These are phyloP conservation scores for Solanum hybrid DNA, from an alignment of 305 asterid genomes.

Conservation along the genomic window DNA sequence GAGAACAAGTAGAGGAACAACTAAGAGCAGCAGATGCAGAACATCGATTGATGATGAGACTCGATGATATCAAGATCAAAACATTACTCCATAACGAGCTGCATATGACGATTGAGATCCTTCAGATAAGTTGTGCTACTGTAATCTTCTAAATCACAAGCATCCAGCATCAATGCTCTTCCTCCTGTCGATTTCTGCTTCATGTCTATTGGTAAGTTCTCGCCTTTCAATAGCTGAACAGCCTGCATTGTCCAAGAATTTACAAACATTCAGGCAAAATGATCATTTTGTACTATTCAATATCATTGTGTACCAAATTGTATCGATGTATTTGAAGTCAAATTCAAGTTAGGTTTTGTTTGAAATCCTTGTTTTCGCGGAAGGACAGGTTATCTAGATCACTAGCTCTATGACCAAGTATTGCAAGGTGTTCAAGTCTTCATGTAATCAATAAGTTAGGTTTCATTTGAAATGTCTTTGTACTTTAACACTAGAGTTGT, in stretches of 20 bases:
- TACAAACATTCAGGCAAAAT: not conserved
- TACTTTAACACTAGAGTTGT: not conserved
- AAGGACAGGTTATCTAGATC: not conserved
- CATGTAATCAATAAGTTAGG: not conserved
- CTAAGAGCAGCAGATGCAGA: constrained; percentile 3
- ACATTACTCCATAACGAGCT: constrained; percentile 69
- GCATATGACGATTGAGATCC: constrained; percentile 80
- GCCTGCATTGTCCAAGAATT: constrained; percentile 29
- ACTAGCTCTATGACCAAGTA: not conserved
- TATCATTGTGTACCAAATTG: not conserved
- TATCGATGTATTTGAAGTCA: not conserved
- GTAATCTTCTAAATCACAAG: constrained; percentile 73
- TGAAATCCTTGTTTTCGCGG: not conserved
- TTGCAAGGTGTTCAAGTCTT: not conserved
- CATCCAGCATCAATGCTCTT: constrained; percentile 48
- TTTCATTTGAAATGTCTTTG: not conserved
- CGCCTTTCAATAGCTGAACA: constrained; percentile 59
- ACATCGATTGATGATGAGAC: not conserved
- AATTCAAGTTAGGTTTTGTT: not conserved
- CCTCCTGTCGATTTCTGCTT: constrained; percentile 59
- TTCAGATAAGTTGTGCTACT: constrained; percentile 51
- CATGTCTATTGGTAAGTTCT: constrained; percentile 42
- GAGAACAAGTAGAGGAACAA: not conserved
- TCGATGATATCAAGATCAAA: not conserved
- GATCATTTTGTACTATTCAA: not conserved